Evolutionary conservation across 305 asterid genomes (phyloP), one percentile per base, ranked within the genome.

Genomic region (Withania somnifera): DNA sequence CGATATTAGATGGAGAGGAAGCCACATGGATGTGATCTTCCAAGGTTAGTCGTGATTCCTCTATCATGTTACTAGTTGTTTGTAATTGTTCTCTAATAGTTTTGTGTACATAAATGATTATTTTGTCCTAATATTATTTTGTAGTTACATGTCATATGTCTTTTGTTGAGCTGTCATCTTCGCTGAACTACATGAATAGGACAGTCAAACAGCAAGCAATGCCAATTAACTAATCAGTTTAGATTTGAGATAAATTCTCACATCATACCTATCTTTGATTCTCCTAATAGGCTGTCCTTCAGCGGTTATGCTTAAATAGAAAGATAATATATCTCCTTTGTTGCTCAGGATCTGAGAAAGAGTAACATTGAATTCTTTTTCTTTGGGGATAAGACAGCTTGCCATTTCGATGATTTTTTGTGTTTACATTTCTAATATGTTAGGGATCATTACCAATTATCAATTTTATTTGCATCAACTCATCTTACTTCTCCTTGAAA

Each of bases 1-100:
- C 2, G 98, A 96, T 82, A 78, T 91, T 34, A 92, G 93, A 58
- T 93, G 98, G 98, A 88, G 93, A 86, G 99, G 99, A 91, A 91
- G 75, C 98, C 98, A 7, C 87, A 89, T 90, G 96, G 86, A 54
- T 94, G 98, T 83, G 91, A 92, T 78, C 94, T 93, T 85, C 98
- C 99, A 69, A 92, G 99, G 99, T 91, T 6, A 38, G 45, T 38
- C 45, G 6, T 38, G 10, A 38, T 38, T 38, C 45, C 45, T 38
- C 45, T 38, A 38, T 7, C 45, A 6, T 38, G 45, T 38, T 38
- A 38, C 10, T 38, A 38, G 45, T 38, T 38, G 53, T 47, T 47
- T 47, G 53, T 11, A 11, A 11, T 47, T 47, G 17, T 47, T 1
- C 1, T 11, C 53, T 17, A 42, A 71, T 36, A 26, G 11, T 71